Evolutionary conservation across 2,329 filamentous ascomycete species (phyloP).

Genomic region (Pestalotiopsis fici): DNA sequence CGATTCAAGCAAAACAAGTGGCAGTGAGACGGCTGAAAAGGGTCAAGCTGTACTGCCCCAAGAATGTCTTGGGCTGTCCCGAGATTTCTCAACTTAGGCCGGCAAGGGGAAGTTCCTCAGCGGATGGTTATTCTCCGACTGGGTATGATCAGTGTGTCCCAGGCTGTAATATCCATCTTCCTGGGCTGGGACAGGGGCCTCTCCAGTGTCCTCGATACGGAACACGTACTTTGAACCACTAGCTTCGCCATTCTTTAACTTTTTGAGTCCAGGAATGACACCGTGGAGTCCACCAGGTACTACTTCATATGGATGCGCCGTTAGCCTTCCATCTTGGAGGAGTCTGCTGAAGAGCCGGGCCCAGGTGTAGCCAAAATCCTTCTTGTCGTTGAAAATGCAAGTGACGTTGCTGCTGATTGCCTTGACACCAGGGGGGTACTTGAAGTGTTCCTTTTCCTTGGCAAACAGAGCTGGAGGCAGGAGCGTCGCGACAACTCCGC

Average conservation of each 20-base stretch:
- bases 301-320: constrained; percentile 36
- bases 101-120: neutral
- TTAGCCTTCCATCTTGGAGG: constrained; percentile 39
- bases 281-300: constrained; percentile 33
- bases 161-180: neutral
- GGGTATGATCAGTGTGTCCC: neutral
- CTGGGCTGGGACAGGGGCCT: neutral
- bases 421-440: constrained; percentile 16
- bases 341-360: constrained; percentile 36
- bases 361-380: constrained; percentile 29
- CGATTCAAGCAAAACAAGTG: too few species aligned
- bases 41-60: too few species aligned
- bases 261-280: constrained; percentile 34
- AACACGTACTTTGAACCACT: constrained; percentile 47
- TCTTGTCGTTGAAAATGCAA: constrained; percentile 16
- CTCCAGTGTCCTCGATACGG: constrained; percentile 26
- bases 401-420: constrained; percentile 20
- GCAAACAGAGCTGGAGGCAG: constrained; percentile 29
- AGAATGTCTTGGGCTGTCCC: neutral
- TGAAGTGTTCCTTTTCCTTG: constrained; percentile 23
- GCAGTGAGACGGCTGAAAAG: too few species aligned
- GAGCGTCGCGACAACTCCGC: constrained; percentile 39
- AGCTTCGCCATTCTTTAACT: constrained; percentile 35
- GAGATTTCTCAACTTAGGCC: neutral
- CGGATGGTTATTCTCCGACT: neutral